Conservation (phyloP, 495 filamentous ascomycete genomes). For the Thozetella sp. region DNA sequence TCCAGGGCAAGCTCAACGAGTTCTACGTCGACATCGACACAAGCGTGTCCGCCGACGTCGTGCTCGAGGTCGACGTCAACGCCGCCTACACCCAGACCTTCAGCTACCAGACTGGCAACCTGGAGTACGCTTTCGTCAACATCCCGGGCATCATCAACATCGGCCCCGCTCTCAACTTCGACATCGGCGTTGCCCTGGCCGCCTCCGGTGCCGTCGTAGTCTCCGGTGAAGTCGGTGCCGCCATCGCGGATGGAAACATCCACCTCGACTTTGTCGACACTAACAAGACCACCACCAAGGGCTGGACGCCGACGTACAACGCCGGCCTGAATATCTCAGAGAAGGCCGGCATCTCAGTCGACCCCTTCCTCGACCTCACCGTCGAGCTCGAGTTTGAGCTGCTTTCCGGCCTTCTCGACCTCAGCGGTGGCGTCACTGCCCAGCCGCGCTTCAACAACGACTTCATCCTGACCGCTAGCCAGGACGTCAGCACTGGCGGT, state of each 20-base stretch:
- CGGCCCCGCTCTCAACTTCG: not conserved
- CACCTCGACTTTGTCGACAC: not conserved
- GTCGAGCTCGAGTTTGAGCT: constrained; percentile 2
- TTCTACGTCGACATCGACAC: not conserved
- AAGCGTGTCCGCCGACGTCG: not conserved
- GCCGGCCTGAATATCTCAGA: constrained; percentile 1
- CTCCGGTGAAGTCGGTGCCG: not conserved
- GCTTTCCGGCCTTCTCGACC: not conserved
- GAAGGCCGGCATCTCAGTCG: not conserved
- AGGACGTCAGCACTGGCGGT: not conserved
- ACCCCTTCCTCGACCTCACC: constrained; percentile 1
- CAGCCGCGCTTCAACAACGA: constrained; percentile 2
- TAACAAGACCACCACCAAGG: not conserved
- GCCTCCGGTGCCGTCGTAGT: not conserved
- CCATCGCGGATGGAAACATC: not conserved
- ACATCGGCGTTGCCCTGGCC: not conserved
- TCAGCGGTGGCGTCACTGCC: constrained; percentile 2
- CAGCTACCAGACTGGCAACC: not conserved
- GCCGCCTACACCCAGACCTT: constrained; percentile 1
- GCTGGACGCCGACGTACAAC: not conserved
- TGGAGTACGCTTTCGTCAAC: not conserved
- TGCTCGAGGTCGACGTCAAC: not conserved
- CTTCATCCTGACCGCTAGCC: not conserved
- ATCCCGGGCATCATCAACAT: not conserved
- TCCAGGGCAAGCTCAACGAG: not conserved